Conservation (phyloP, 1,139 yeast genomes). For the Magnusiomyces tetraspermus region DNA sequence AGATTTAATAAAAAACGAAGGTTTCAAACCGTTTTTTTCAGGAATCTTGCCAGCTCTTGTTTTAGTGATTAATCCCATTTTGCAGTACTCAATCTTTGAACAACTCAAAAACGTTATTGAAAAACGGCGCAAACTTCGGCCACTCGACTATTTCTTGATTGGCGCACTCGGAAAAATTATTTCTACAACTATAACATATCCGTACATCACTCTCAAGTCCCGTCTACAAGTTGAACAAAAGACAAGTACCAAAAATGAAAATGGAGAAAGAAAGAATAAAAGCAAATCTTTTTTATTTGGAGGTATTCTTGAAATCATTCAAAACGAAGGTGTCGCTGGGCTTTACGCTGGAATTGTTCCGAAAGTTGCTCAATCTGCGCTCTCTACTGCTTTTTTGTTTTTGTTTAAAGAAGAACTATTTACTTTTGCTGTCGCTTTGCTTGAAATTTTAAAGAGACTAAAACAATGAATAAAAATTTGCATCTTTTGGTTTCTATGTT, state of each 20-base stretch:
- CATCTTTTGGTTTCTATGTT: no score
- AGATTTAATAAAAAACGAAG: conserved; percentile 62
- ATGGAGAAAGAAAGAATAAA: no score
- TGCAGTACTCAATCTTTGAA: conserved; percentile 85
- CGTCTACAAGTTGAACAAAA: conserved; percentile 67
- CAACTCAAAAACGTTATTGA: conserved; percentile 63
- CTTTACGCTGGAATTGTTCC: conserved; percentile 75
- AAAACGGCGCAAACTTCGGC: conserved; percentile 41
- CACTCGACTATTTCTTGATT: conserved; percentile 68
- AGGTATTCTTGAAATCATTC: conserved; percentile 41
- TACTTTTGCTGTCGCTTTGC: conserved; percentile 25
- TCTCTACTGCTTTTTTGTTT: conserved; percentile 84
- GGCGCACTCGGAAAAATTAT: conserved; percentile 87
- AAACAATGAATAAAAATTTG: no score
- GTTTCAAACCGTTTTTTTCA: conserved; percentile 61
- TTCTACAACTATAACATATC: conserved; percentile 82
- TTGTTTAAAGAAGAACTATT: conserved; percentile 79
- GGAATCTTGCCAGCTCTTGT: conserved; percentile 78
- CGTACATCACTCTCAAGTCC: conserved; percentile 80
- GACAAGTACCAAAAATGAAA: conserved; percentile 22
- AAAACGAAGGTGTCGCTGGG: conserved; percentile 63
- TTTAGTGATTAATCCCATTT: conserved; percentile 77
- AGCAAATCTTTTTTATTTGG: conserved; percentile 24
- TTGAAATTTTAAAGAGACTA: no score
- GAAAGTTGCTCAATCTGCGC: conserved; percentile 71